These are phyloP conservation scores for Ustilago tritici DNA, from an alignment of 1,284 basidiomycete genomes.

Conservation along the genomic window DNA sequence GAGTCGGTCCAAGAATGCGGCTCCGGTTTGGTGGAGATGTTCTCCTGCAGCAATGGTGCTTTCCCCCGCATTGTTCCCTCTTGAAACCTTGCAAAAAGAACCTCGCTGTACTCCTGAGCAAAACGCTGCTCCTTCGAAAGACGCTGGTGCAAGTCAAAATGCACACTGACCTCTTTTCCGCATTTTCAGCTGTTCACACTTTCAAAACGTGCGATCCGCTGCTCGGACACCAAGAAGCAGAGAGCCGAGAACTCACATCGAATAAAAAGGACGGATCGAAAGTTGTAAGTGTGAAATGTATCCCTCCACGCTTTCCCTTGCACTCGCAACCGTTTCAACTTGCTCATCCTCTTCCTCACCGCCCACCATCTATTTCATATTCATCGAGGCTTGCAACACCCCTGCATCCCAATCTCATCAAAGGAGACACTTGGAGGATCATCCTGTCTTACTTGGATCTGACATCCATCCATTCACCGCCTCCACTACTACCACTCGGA, in stretches of 20 bases:
- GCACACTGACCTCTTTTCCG: slow-evolving; percentile 10
- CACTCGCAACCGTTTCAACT: neutral
- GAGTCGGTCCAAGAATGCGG: neutral
- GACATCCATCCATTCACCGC: neutral
- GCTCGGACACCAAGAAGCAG: neutral
- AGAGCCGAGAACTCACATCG: too few species aligned
- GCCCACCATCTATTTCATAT: neutral
- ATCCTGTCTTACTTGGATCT: neutral
- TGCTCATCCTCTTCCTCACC: neutral
- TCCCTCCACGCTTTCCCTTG: too few species aligned
- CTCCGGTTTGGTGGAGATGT: neutral
- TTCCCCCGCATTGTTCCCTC: neutral
- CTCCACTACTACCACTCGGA: neutral
- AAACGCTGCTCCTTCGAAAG: neutral
- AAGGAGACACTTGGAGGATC: neutral
- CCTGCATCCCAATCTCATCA: neutral
- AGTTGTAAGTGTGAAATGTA: too few species aligned
- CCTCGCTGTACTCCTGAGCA: neutral
- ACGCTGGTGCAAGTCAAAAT: neutral
- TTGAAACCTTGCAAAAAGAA: neutral
- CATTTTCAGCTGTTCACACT: slow-evolving; percentile 6
- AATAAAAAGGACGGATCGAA: too few species aligned
- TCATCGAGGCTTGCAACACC: neutral
- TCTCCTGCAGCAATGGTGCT: neutral
- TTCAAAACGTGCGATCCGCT: neutral